Base-by-base conservation (phyloP, 1,284 basidiomycete species). In the Puccinia sorghi region DNA sequence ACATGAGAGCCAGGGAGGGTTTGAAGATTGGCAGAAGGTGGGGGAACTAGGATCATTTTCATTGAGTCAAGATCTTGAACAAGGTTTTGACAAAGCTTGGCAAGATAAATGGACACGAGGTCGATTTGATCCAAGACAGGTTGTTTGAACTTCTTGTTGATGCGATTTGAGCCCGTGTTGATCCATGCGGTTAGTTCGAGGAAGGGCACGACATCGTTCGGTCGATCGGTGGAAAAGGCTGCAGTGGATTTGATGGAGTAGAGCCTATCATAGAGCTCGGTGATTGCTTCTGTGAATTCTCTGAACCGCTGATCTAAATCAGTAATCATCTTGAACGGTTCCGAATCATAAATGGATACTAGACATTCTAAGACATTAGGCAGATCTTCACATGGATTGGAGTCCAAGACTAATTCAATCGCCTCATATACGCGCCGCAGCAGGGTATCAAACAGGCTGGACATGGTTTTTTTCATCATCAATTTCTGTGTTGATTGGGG, bases 181-280 rank as follows among this genome's bases (percentile, higher is more conserved):
- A 98, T 87, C 87, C 95, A 95, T 70, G 91, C 90, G 7, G 92
- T 92, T 88, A 97, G 89, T 39, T 91, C 86, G 66, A 96, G 86
- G 41, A 94, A 86, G 0, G 92, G 92, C 52, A 93, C 86, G 0
- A 93, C 91, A 71, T 90, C 87, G 83, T 93, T 93, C 22, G 91
- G 89, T 3, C 91, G 90, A 63, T 89, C 86, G 6, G 82, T 86
- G 82, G 82, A 90, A 88, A 80, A 92, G 67, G 85, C 81, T 54
- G 86, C 86, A n/a, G 84, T 89, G 85, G 85, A 89, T 86, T 92
- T 91, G 79, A 87, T 86, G 25, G 90, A 83, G 72, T 84, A 85
- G 43, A 83, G 79, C 79, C 81, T 80, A 25, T 76, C 67, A 63
- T 81, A 80, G 37, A 82, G 79, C 75, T 81, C 80, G 37, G 80